phyloP scores from a whole-genome alignment of 1,284 basidiomycete genomes.

The Apiotrichum sp. region DNA sequence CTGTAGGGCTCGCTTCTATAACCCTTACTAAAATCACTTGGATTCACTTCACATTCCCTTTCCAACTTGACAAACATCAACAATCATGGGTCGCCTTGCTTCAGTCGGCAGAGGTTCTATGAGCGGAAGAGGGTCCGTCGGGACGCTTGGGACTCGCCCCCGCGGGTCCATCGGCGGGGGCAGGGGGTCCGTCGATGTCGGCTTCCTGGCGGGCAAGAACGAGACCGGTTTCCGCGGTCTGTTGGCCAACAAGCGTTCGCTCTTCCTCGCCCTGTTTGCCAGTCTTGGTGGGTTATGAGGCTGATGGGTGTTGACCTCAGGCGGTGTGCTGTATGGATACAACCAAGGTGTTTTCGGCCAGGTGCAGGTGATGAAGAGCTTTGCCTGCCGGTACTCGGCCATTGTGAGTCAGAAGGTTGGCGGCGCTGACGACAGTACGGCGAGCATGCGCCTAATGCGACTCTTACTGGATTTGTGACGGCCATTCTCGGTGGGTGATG shows the following conservation, averaged over 20 bases:
- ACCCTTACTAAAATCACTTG: no score
- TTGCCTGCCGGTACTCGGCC: background rate
- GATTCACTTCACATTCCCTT: no score
- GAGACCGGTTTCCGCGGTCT: background rate
- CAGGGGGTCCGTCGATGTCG: no score
- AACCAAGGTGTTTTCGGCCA: slow-evolving; percentile 18
- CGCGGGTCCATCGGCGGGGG: no score
- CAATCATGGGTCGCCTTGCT: no score
- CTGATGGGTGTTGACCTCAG: background rate
- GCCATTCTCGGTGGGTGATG: slow-evolving; percentile 5
- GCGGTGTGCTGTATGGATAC: slow-evolving; percentile 16
- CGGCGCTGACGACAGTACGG: background rate
- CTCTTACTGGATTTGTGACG: slow-evolving; percentile 12
- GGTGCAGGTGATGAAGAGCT: slow-evolving; percentile 14
- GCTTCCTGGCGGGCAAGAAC: no score
- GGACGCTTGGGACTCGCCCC: no score
- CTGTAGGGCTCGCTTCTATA: no score
- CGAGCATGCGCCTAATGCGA: background rate
- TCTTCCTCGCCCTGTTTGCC: background rate
- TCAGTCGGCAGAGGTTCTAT: no score
- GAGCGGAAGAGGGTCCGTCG: no score
- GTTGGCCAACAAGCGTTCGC: background rate
- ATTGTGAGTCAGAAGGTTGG: background rate
- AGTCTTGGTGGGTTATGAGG: background rate
- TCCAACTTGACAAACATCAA: no score